Evolutionary conservation across 148 eudicot genomes (phyloP), one percentile per base, ranked within the genome.

Genomic region (Beta vulgaris): DNA sequence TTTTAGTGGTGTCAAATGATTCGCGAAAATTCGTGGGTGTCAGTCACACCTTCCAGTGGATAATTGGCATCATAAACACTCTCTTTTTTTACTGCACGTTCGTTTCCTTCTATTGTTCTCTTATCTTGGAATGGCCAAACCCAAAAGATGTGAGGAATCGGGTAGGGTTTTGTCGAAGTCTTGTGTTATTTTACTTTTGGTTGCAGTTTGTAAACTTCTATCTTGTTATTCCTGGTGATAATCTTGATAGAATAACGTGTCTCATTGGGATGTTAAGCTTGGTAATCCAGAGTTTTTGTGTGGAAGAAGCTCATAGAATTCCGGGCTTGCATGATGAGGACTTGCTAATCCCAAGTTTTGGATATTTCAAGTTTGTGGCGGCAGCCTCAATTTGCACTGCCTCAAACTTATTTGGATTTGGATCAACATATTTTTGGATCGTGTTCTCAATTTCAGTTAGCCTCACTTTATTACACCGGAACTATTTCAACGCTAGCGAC

Each of bases 311-410:
- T 19, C 39, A 11, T 43, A 36, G 26, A 37, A 37, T 65, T 21
- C 6, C 13, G n/a, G 68, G 42, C 1, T 63, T 63, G n/a, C 18
- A 34, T 36, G 5, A 63, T 21, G 25, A 25, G 21, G 0, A 21
- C 13, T 18, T 21, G 9, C 19, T n/a, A 63, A 16, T 65, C 3
- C 15, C n/a, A 0, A 48, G 39, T 35, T 36, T 35, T 19, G 48
- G 69, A 6, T 65, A 65, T 65, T 37, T 37, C 69, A 65, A 65
- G 46, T 65, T 37, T 39, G 69, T 65, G 0, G 39, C 14, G 69
- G 23, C 69, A 12, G 69, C 69, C 29, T 65, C 69, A 8, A 37
- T 65, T 18, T 65, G 69, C 69, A 65, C 46, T n/a, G 48, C 28
- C 11, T 65, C 6, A 19, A 37, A 65, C 48, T 19, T 65, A 13